Evolutionary conservation across 805 yeast species (phyloP).

Genomic region (Komagataella pseudopastoris): DNA sequence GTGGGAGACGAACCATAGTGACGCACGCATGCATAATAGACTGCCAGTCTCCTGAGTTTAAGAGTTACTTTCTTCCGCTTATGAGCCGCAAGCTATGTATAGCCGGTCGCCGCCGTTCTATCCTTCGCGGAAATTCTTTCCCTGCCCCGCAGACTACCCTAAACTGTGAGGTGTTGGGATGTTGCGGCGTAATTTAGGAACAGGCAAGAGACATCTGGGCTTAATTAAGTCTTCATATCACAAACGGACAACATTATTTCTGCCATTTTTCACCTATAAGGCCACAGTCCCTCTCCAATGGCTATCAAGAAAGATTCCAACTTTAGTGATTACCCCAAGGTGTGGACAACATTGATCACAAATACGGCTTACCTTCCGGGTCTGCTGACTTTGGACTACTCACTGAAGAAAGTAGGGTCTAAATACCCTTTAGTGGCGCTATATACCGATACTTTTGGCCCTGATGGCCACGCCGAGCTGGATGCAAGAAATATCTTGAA

Average conservation of each 20-base stretch:
- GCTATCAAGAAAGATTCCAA: constrained; percentile 6
- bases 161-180: not conserved
- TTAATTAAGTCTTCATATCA: not conserved
- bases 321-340: constrained; percentile 10
- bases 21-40: too few relatives aligned
- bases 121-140: not conserved
- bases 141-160: not conserved
- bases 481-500: constrained; percentile 26
- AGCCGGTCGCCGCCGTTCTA: not conserved
- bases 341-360: constrained; percentile 47
- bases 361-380: constrained; percentile 37
- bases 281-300: not conserved
- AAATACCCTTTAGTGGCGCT: constrained; percentile 38
- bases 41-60: too few relatives aligned
- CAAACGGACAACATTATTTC: not conserved
- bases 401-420: constrained; percentile 27
- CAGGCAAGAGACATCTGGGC: too few relatives aligned
- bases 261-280: not conserved
- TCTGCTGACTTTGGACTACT: constrained; percentile 32
- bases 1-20: not conserved
- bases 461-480: constrained; percentile 25
- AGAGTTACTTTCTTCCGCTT: too few relatives aligned
- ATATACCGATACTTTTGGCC: constrained; percentile 30
- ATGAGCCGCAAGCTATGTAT: too few relatives aligned
- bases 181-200: not conserved